Evolutionary conservation across 495 filamentous ascomycete genomes (phyloP).

Genomic region (Xylaria castorea): DNA sequence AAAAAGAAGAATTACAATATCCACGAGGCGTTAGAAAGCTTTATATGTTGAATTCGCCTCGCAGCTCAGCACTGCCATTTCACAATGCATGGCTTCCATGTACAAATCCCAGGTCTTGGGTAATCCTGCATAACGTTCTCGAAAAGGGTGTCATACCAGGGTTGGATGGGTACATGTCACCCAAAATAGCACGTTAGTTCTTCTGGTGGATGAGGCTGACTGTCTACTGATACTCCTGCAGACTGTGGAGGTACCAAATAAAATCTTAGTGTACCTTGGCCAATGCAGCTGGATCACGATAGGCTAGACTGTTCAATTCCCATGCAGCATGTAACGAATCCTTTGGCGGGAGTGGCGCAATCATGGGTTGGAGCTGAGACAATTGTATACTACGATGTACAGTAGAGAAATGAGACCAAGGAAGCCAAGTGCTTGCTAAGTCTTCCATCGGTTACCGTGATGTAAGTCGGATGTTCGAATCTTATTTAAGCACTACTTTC

Average conservation of each 20-base stretch:
- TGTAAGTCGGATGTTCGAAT: not conserved
- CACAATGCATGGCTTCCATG: constrained; percentile 1
- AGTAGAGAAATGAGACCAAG: constrained; percentile 14
- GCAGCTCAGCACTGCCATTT: constrained; percentile 3
- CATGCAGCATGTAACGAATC: not conserved
- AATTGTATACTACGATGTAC: constrained; percentile 2
- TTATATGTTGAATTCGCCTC: constrained; percentile 21
- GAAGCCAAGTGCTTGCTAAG: constrained; percentile 2
- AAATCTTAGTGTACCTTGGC: constrained; percentile 23
- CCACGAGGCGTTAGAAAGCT: constrained; percentile 9
- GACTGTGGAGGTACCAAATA: constrained; percentile 15
- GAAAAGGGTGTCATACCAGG: constrained; percentile 1
- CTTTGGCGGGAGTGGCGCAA: not conserved
- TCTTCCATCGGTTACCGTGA: not conserved
- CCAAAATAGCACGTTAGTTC: constrained; percentile 28
- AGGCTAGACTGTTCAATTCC: not conserved
- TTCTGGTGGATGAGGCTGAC: constrained; percentile 23
- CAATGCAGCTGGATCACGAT: not conserved
- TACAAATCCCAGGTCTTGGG: not conserved
- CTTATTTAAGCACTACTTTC: not conserved
- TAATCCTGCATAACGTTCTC: not conserved
- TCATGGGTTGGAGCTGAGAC: constrained; percentile 14
- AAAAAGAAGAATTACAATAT: not conserved
- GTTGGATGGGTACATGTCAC: not conserved
- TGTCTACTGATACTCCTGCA: constrained; percentile 7